Percentiles rank a stretch among this genome's conserved stretches.
Conservation (phyloP, 2,329 filamentous ascomycete species). For the Trichoderma atrobrunneum region DNA sequence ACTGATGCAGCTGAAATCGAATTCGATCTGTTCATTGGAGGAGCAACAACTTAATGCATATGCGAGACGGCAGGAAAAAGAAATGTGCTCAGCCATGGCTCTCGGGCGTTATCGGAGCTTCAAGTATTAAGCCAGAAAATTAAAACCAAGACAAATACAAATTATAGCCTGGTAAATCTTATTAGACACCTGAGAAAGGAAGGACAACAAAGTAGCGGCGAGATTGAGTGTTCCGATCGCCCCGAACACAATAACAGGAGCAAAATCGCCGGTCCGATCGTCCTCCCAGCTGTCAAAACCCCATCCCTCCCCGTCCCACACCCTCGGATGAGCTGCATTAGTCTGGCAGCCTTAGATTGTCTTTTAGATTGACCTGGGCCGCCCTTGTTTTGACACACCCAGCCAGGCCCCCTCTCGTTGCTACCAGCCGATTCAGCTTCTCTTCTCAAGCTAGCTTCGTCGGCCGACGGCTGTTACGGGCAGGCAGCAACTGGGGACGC, state of each 20-base stretch:
- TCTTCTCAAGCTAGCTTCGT: conserved; percentile 5
- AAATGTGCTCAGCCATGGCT: background rate
- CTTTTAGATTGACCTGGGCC: background rate
- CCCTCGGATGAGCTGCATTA: background rate
- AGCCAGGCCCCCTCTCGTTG: background rate
- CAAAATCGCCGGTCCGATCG: background rate
- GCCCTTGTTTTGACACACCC: background rate
- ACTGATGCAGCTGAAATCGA: background rate
- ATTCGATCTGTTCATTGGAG: background rate
- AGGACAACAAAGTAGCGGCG: background rate
- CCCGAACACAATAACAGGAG: background rate
- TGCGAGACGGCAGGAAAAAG: background rate
- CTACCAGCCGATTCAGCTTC: background rate
- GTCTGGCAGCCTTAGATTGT: background rate
- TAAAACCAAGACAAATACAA: background rate
- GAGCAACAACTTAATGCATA: background rate
- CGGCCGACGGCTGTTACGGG: background rate
- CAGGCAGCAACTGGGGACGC: background rate
- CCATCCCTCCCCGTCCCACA: background rate
- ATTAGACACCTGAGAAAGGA: background rate
- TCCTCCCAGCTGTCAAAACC: background rate
- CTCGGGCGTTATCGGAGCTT: background rate
- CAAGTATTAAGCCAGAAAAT: background rate
- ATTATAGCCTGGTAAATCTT: background rate
- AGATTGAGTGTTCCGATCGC: background rate